Percentiles rank a stretch among this genome's conserved stretches.
Conservation (phyloP, 495 filamentous ascomycete genomes). For the Cladorrhinum samala region DNA sequence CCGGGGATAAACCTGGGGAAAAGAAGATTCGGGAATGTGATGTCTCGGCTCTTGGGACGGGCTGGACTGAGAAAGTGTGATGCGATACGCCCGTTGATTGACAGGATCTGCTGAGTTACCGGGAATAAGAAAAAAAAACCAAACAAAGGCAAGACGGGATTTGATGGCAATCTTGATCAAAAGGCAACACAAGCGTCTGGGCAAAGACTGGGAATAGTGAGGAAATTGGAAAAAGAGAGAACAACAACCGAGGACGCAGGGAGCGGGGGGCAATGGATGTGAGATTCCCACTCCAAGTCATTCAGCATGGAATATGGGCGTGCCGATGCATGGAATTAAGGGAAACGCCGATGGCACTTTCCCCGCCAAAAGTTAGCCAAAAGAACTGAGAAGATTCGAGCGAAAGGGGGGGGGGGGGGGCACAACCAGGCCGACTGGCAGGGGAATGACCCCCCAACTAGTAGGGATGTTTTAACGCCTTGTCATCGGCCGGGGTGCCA, state of each 20-base stretch:
- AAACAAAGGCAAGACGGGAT: too few species aligned
- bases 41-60: background rate
- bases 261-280: background rate
- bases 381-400: background rate
- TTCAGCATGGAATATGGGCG: too few species aligned
- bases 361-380: background rate
- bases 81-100: too few species aligned
- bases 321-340: background rate
- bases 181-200: conserved; percentile 17
- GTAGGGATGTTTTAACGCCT: too few species aligned
- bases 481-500: too few species aligned
- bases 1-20: conserved; percentile 1
- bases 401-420: background rate
- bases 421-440: background rate
- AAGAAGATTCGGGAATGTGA: background rate
- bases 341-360: background rate
- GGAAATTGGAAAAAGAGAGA: conserved; percentile 2
- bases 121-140: too few species aligned
- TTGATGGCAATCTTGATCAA: background rate
- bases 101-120: too few species aligned
- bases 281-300: too few species aligned
- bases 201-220: conserved; percentile 14
- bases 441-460: too few species aligned
- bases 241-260: background rate
- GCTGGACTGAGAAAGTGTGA: background rate